Percentiles rank a stretch among this genome's conserved stretches.
phyloP scores from a whole-genome alignment of 2,329 filamentous ascomycete genomes.

The Venturiaceae sp. region DNA sequence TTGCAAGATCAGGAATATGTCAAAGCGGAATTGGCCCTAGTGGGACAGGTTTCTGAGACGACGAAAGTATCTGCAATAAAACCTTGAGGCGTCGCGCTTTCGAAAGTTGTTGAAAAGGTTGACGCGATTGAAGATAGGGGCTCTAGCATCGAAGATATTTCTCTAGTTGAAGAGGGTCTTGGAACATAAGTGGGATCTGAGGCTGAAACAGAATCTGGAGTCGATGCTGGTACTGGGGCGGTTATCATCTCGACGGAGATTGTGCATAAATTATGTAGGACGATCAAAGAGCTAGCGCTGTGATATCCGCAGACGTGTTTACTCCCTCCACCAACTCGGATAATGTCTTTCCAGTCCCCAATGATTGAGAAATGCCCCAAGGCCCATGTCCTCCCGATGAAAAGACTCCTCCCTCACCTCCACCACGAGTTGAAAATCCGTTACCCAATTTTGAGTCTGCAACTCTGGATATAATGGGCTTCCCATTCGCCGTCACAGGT shows the following conservation, averaged over 20 bases:
- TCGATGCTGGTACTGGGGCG: background rate
- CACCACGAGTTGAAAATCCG: constrained; percentile 28
- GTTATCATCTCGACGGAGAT: background rate
- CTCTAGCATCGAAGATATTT: background rate
- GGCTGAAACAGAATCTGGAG: background rate
- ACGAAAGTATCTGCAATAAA: background rate
- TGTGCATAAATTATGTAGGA: background rate
- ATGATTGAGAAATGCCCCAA: constrained; percentile 46
- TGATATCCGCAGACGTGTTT: background rate
- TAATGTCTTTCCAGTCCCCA: constrained; percentile 63
- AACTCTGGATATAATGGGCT: constrained; percentile 53
- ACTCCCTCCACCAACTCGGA: constrained; percentile 58
- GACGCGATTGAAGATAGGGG: too few species aligned
- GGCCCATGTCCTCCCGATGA: constrained; percentile 65
- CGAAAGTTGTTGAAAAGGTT: too few species aligned
- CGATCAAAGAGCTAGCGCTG: background rate
- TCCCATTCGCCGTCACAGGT: constrained; percentile 54
- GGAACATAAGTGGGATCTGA: background rate
- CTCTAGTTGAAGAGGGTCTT: background rate
- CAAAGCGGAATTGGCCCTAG: background rate
- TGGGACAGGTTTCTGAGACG: background rate
- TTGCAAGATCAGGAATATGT: background rate
- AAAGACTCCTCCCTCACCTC: constrained; percentile 54
- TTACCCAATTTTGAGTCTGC: constrained; percentile 45
- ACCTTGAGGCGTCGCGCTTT: background rate